Conservation (phyloP, 2,329 filamentous ascomycete species). For the Verticillium alfalfae region DNA sequence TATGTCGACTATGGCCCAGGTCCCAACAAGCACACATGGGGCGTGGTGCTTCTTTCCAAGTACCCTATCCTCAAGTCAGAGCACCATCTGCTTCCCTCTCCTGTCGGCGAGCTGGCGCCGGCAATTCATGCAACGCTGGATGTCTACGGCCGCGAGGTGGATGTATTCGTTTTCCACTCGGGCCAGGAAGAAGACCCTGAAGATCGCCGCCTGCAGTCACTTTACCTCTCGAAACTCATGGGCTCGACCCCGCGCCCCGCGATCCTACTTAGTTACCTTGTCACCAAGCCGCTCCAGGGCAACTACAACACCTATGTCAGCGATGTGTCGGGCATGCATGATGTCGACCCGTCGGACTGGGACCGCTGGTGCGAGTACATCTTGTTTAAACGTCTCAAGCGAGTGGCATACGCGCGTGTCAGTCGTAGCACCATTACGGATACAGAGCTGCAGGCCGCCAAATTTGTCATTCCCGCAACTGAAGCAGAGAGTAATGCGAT, state of each 20-base stretch:
- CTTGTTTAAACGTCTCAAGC: constrained; percentile 80
- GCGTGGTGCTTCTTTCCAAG: constrained; percentile 85
- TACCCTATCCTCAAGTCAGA: constrained; percentile 97
- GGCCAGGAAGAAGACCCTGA: constrained; percentile 96
- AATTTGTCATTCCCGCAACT: constrained; percentile 77
- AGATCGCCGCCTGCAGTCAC: constrained; percentile 78
- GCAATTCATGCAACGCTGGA: constrained; percentile 96
- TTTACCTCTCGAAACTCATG: constrained; percentile 87
- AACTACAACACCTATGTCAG: constrained; percentile 98
- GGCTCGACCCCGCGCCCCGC: constrained; percentile 72
- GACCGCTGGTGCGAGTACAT: constrained; percentile 99
- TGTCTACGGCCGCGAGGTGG: constrained; percentile 82
- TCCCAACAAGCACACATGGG: constrained; percentile 99
- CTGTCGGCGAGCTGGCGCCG: constrained; percentile 89
- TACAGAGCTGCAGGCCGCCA: constrained; percentile 93
- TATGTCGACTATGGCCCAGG: constrained; percentile 97
- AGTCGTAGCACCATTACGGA: constrained; percentile 90
- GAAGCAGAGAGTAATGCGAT: constrained; percentile 48
- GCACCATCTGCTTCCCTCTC: constrained; percentile 88
- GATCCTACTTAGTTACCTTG: constrained; percentile 85
- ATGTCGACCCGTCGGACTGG: constrained; percentile 90
- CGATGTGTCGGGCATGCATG: constrained; percentile 81
- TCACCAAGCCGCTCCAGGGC: constrained; percentile 82
- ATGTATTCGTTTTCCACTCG: constrained; percentile 97
- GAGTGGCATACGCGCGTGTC: constrained; percentile 85